Evolutionary conservation across 148 eudicot species (phyloP), one percentile per base, ranked within the genome.

Genomic region (Silene uniflora): DNA sequence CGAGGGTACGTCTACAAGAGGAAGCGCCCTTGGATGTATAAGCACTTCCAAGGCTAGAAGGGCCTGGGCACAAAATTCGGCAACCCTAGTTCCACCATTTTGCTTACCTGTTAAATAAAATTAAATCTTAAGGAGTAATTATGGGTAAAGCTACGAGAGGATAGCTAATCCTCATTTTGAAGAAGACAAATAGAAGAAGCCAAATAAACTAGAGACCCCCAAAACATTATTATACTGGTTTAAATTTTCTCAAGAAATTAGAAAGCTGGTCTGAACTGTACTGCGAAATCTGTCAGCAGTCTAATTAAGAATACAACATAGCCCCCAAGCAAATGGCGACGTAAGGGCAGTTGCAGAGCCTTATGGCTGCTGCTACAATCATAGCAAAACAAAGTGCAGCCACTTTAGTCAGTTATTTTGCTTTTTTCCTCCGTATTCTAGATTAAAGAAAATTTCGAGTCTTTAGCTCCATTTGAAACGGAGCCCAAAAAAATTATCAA

Each of bases 1-100:
- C 46, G 85, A 80, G 5, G 83, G 63, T n/a, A 71, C 69, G 81
- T 94, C 93, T 25, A 80, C 69, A 62, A 90, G 66, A 29, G 96
- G 89, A 75, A 90, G 89, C 10, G 87, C 87, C 78, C 97, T 83
- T 16, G 98, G 93, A 83, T 91, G 98, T 77, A 94, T 81, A 65
- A 94, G 85, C 52, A 88, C 86, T 89, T 94, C 97, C 79, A 94
- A 82, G 52, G 87, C 82, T 77, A 84, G 68, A 78, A 89, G 89
- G 70, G 98, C 93, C 73, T 87, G 91, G 5, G 86, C 83, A 84
- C 98, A 92, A 64, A 83, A 84, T 71, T 91, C 90, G 32, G 90
- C 85, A 80, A 92, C 64, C 81, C 83, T 88, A 27, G 90, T 84
- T 75, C 93, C 93, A 52, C 87, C 76, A 72, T 83, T 87, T 84